Base-by-base conservation (phyloP, 106 monocot genomes). In the Phalaenopsis equestris region DNA sequence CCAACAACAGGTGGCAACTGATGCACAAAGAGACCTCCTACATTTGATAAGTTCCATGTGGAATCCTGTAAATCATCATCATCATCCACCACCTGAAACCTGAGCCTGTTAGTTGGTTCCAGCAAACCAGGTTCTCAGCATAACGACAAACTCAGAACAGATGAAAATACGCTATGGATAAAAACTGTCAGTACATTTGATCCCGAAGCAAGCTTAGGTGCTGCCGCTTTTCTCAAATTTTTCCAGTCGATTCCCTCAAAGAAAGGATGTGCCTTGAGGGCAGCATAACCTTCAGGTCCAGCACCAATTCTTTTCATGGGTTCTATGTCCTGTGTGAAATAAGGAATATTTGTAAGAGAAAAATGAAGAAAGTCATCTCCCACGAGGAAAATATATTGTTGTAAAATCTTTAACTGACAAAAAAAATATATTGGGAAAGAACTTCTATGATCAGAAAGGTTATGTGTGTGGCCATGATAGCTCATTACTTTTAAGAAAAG, bases 211-310 rank as follows among this genome's bases (percentile, higher is more conserved):
- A 89, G 90, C 58, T 89, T 88, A 64, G 98, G 98, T 36, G 94
- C 79, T 49, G 89, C 56, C 72, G 70, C 75, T 23, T 85, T 56
- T 19, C 92, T 86, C 56, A 94, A 43, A 65, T 87, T 94, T 42
- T 85, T 86, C 98, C 98, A 99, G 75, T 99, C 86, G 77, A 90
- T 93, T 67, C 92, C 94, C 56, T 83, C 88, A 41, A 99, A 99
- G 56, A 99, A 99, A 46, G 94, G 94, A 87, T 99, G 98, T 42
- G 77, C 81, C 77, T 94, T 99, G 48, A 99, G 92, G 15, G 89
- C 75, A 84, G 73, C 81, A 87, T 92, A 99, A 79, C 94, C 94
- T 82, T 83, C 82, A 79, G 93, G 96, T 75, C 91, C 92, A 82
- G 90, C 82, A 87, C 98, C 98, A 21, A 79, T 88, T 79, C 98